Conservation (phyloP, 345 rosid genomes). For the Trapa bicornis region DNA sequence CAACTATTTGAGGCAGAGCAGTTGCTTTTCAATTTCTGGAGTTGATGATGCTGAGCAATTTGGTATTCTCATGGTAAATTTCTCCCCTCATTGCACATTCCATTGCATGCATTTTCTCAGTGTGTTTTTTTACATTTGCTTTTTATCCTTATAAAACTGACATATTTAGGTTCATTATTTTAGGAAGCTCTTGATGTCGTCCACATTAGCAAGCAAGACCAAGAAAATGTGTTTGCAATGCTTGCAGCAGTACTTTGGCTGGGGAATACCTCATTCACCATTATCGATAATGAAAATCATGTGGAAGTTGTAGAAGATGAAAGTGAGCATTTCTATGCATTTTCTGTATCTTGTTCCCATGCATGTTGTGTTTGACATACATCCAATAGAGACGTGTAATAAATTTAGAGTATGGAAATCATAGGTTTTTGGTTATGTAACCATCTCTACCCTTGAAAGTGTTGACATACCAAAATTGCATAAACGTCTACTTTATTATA, state of each 20-base stretch:
- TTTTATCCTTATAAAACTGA: not conserved
- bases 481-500: not conserved
- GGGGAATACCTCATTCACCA: conserved; percentile 69
- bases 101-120: not conserved
- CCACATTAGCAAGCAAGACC: conserved; percentile 92
- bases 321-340: conserved; percentile 32
- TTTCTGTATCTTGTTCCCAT: not conserved
- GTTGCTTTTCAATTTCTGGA: conserved; percentile 61
- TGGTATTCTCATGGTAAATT: conserved; percentile 47
- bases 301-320: conserved; percentile 75
- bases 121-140: not conserved
- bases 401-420: not conserved
- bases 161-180: conserved; percentile 11
- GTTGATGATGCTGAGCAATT: conserved; percentile 80
- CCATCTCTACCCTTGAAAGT: not conserved
- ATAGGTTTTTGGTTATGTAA: not conserved
- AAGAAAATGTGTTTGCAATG: conserved; percentile 89
- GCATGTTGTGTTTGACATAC: not conserved
- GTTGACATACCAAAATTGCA: not conserved
- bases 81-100: not conserved
- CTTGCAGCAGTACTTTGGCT: conserved; percentile 97
- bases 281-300: conserved; percentile 89
- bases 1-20: conserved; percentile 80
- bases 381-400: not conserved
- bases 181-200: conserved; percentile 97